Base-by-base conservation (phyloP, 2,329 filamentous ascomycete genomes). In the Drechslerella dactyloides region DNA sequence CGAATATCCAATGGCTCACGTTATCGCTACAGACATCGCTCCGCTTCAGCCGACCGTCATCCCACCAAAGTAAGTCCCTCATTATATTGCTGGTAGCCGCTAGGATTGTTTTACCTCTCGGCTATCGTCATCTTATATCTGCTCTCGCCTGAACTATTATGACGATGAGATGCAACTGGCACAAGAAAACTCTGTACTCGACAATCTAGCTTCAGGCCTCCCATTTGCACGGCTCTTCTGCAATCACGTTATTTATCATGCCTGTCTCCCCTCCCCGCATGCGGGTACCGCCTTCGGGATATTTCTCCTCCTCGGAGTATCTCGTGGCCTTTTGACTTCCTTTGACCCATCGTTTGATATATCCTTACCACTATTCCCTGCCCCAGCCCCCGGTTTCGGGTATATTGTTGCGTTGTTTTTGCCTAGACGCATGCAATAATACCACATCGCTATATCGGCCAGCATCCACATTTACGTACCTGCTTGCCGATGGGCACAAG, bases 11-110 rank as follows among this genome's bases (percentile, higher is more conserved):
- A 73, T 65, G 61, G 69, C 69, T 37, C 69, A 73, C 48, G 69
- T 73, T 73, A 73, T 73, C 51, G 69, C 61, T 46, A 65, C 62
- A 59, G 59, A 74, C 53, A 74, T 64, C 27, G 62, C 69, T 53
- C 74, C 66, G 11, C 73, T 75, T 59, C 68, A 75, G 51, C 74
- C 74, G 51, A 69, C 50, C 27, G 72, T 82, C 76, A 81, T 87
- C 11, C 86, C 85, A 15, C 82, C 84, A 10, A 88, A 88, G 66
- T 70, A 64, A 70, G 66, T 70, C 59, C 35, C 66, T 70, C 59
- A 64, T 70, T 58, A 55, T 62, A 57, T 64, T 60, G 50, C 54
- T 54, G 21, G 27, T 15, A 27, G 27, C 19, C 37, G n/a, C 37
- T 53, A 57, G 48, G 23, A 62, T 27, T 37, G 44, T 27, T 56